These are phyloP conservation scores for Gryganskiella cystojenkinii DNA, from an alignment of 192 early-diverging fungal genomes.

Conservation along the genomic window DNA sequence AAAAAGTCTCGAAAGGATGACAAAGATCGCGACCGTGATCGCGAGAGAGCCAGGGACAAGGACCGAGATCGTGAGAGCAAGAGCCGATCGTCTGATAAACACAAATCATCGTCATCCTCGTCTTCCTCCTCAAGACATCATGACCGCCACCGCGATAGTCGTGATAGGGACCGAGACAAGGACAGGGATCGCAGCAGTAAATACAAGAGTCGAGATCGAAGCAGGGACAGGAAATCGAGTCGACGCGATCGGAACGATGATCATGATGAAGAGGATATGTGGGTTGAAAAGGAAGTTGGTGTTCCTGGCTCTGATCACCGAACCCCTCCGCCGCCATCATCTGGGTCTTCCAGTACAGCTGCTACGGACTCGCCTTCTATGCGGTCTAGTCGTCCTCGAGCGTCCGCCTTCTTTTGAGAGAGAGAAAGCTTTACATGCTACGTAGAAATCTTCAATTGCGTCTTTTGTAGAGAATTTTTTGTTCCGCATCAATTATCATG, in stretches of 20 bases:
- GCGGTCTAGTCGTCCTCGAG: too few relatives aligned
- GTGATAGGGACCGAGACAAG: constrained; percentile 8
- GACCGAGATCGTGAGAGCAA: not conserved
- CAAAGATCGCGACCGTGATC: not conserved
- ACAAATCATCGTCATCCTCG: not conserved
- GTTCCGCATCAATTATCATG: too few relatives aligned
- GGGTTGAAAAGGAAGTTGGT: too few relatives aligned
- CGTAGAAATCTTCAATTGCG: too few relatives aligned
- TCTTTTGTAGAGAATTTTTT: too few relatives aligned
- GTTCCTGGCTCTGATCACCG: not conserved
- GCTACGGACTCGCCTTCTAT: too few relatives aligned
- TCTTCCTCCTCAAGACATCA: not conserved
- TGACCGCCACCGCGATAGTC: not conserved
- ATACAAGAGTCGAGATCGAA: not conserved
- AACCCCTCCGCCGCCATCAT: too few relatives aligned
- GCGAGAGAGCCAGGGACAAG: not conserved
- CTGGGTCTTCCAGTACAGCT: too few relatives aligned
- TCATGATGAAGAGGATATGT: too few relatives aligned
- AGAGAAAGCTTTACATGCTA: too few relatives aligned
- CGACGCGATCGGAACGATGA: too few relatives aligned
- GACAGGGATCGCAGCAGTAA: not conserved
- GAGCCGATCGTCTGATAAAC: not conserved
- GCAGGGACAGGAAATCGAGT: not conserved
- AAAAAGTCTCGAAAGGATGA: not conserved
- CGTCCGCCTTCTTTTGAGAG: too few relatives aligned